These are phyloP conservation scores for Coemansia sp. DNA, from an alignment of 192 early-diverging fungal genomes.

Conservation along the genomic window DNA sequence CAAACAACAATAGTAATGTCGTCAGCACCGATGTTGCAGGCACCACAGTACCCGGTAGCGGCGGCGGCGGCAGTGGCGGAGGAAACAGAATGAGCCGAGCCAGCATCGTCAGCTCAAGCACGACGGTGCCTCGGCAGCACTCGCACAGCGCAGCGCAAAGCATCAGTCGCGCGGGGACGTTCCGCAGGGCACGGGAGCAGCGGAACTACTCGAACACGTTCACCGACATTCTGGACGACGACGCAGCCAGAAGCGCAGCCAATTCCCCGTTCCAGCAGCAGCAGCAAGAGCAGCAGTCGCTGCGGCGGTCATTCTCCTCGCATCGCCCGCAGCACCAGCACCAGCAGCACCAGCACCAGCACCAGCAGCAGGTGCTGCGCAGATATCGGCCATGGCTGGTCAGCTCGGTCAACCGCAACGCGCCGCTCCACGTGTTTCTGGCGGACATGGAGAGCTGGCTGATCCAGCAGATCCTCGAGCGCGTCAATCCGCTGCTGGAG, in stretches of 20 bases:
- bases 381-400: slow-evolving; percentile 52
- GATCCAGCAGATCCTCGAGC: slow-evolving; percentile 50
- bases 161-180: slow-evolving; percentile 10
- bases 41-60: background rate
- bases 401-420: slow-evolving; percentile 35
- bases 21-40: background rate
- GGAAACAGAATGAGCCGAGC: slow-evolving; percentile 9
- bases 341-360: too few species aligned
- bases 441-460: slow-evolving; percentile 54
- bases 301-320: slow-evolving; percentile 33
- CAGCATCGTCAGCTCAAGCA: slow-evolving; percentile 10
- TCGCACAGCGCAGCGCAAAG: background rate
- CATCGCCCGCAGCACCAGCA: background rate
- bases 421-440: slow-evolving; percentile 51
- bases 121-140: background rate
- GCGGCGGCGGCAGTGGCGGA: background rate
- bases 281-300: slow-evolving; percentile 3
- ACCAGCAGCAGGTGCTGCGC: background rate
- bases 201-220: slow-evolving; percentile 16
- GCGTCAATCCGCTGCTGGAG: slow-evolving; percentile 49
- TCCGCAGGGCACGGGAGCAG: slow-evolving; percentile 26
- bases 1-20: slow-evolving; percentile 5
- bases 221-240: slow-evolving; percentile 4
- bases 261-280: background rate
- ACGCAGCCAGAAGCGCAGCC: background rate